Base-by-base conservation (phyloP, 805 yeast genomes). In the Candida boidinii region DNA sequence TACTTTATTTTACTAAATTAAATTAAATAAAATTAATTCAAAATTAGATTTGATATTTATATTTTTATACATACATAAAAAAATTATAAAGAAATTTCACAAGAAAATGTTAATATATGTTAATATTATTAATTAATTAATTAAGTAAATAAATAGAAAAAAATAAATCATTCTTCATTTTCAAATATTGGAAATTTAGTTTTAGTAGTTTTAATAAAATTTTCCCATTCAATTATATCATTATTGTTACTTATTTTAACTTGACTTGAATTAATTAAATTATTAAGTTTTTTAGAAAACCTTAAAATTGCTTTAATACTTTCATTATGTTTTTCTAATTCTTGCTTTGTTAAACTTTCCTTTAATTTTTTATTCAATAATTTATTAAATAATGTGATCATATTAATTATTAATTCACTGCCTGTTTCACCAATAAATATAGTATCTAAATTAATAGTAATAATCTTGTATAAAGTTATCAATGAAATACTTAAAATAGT, bases 331-430 rank as follows among this genome's bases (percentile, higher is more conserved):
- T 66, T 68, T 44, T 78, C 86, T 17, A 70, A 53, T 36, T 77
- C 85, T 49, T 79, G 84, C 33, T 77, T 70, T n/a, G 77, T 73
- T 7, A 85, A 79, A 33, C 68, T 75, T 17, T 70, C 76, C 39
- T 72, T 66, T 33, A 75, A 54, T 39, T 70, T 75, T 34, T 66
- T 66, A 26, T 60, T 61, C 33, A 72, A 43, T 17, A 68, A 58
- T 30, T 62, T 65, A 9, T 52, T 56, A 31, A 66, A 58, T n/a
- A 66, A 54, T 4, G 51, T 56, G 17, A 56, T 54, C 24, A 65
- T 51, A 10, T 24, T 30, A 3, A 32, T 42, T 33, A 56, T 26
- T 5, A 45, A 26, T 14, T 30, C 33, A 8, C 28, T 35, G 10
- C 44, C 46, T 11, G 47, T 30, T 11, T 35, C 43, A 4, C 37